Conservation (phyloP, 495 filamentous ascomycete species). For the Acidiella bohemica region DNA sequence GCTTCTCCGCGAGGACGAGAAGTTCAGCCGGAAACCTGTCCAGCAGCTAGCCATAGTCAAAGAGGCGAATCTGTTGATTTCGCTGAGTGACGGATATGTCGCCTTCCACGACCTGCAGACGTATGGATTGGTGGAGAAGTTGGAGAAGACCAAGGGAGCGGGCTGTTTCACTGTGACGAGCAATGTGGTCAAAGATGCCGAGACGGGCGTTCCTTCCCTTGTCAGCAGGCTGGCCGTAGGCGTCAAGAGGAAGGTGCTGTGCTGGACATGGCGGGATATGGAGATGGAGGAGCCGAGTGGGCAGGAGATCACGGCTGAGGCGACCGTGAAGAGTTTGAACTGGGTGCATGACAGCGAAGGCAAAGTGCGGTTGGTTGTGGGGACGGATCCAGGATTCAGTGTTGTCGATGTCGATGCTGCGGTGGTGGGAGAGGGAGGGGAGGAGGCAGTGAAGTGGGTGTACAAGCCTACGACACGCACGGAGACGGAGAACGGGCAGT, state of each 20-base stretch:
- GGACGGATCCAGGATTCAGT: slow-evolving; percentile 76
- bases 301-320: slow-evolving; percentile 56
- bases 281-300: slow-evolving; percentile 65
- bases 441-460: slow-evolving; percentile 48
- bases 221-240: slow-evolving; percentile 82
- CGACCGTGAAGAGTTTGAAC: slow-evolving; percentile 66
- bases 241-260: slow-evolving; percentile 73
- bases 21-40: slow-evolving; percentile 76
- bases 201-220: slow-evolving; percentile 76
- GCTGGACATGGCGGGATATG: slow-evolving; percentile 94
- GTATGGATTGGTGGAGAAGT: slow-evolving; percentile 65
- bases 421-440: slow-evolving; percentile 26
- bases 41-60: slow-evolving; percentile 93
- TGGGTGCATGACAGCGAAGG: slow-evolving; percentile 66
- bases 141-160: slow-evolving; percentile 76
- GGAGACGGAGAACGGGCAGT: slow-evolving; percentile 43
- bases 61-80: slow-evolving; percentile 79
- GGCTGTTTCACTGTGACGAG: slow-evolving; percentile 82
- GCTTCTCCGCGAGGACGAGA: slow-evolving; percentile 77
- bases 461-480: slow-evolving; percentile 57
- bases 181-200: slow-evolving; percentile 79
- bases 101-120: slow-evolving; percentile 77
- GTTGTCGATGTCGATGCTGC: slow-evolving; percentile 66
- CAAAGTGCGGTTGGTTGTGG: slow-evolving; percentile 57
- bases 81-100: slow-evolving; percentile 75